These are phyloP conservation scores for Umbelopsis vinacea DNA, from an alignment of 192 early-diverging fungal species.

Conservation along the genomic window DNA sequence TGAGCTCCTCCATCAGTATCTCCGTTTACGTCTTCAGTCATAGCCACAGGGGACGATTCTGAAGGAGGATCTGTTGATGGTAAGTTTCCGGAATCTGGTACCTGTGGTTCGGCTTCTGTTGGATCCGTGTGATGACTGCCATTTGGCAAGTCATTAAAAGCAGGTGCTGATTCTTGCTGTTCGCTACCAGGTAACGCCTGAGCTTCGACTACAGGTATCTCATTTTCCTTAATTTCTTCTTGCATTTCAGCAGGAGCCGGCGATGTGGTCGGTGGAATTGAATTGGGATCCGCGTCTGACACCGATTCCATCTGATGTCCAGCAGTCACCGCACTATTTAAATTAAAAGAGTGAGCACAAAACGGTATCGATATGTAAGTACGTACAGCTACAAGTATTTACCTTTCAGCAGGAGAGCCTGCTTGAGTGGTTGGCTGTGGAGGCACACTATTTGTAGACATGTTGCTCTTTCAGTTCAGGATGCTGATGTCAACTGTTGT, in stretches of 20 bases:
- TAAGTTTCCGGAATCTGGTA: not conserved
- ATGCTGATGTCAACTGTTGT: constrained; percentile 17
- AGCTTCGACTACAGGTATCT: not conserved
- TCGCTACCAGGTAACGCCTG: not conserved
- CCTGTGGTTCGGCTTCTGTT: not conserved
- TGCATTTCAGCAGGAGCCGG: not conserved
- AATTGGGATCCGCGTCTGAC: not conserved
- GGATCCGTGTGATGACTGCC: not conserved
- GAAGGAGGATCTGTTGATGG: not conserved
- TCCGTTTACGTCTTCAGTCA: not conserved
- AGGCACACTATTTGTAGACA: not conserved
- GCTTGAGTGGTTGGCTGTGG: not conserved
- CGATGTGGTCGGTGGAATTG: not conserved
- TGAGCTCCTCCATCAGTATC: not conserved
- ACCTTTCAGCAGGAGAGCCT: not conserved
- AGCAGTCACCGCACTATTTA: constrained; percentile 15
- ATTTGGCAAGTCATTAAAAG: not conserved
- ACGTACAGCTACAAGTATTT: not conserved
- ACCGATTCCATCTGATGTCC: constrained; percentile 4
- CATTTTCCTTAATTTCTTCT: not conserved
- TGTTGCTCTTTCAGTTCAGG: constrained; percentile 18
- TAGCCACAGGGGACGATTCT: not conserved
- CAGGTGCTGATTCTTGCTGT: not conserved
- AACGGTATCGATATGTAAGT: too few relatives aligned
- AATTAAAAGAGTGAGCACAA: not conserved